Evolutionary conservation across 148 eudicot genomes (phyloP), one percentile per base, ranked within the genome.

Genomic region (Amaranthus hypochondriacus): DNA sequence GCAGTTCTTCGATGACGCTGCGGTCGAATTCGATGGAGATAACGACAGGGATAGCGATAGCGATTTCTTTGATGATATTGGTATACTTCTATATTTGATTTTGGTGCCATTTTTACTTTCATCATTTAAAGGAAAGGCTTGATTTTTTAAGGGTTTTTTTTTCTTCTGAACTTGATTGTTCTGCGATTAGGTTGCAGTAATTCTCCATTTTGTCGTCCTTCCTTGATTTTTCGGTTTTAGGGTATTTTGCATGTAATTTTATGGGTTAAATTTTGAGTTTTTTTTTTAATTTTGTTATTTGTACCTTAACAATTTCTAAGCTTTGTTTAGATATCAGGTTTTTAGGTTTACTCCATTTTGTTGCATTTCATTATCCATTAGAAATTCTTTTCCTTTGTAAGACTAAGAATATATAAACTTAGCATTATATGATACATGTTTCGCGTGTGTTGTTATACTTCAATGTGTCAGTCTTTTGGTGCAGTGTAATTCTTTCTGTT

Each of bases 1-100:
- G 7, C 86, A 84, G 75, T 90, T 88, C 76, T 85, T 90, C 71
- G 96, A 90, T 3, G 90, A 87, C 52, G 71, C 84, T 10, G 92
- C 92, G 14, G 83, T 66, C 53, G 87, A 85, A 57, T 28, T 28
- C 39, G 51, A 71, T 59, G 89, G 83, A 14, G 79, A 71, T 3
- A 80, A 82, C 6, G 84, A 71, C 15, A 70, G 69, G 13, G 80
- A 82, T 56, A 81, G 78, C 48, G 77, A 65, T 10, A 72, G 72
- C 69, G 76, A 75, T 5, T 80, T 84, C 43, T 81, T 85, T 55
- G 82, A 76, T 13, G 44, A 66, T 15, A 84, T 80, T 28, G 89
- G 86, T 81, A 79, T 75, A 67, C 21, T 66, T 5, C 6, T 6
- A n/a, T 5, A 12, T 53, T 8, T 54, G 6, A 5, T 39, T 11